Conservation (phyloP, 345 rosid genomes). For the Camelina laxa region DNA sequence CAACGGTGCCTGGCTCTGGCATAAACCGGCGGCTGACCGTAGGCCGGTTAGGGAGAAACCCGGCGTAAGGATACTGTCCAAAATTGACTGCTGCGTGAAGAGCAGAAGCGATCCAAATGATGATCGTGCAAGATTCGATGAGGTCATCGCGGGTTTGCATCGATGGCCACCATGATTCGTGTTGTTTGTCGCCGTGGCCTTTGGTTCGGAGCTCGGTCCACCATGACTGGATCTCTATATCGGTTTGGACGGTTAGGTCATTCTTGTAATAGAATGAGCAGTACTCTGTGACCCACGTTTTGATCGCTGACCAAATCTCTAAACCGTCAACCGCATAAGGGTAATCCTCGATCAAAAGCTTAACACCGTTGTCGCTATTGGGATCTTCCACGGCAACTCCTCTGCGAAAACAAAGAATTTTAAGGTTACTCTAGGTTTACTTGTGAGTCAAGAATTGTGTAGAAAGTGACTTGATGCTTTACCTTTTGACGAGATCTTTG, state of each 20-base stretch:
- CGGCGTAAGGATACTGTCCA: conserved; percentile 95
- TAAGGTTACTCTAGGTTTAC: too few species aligned
- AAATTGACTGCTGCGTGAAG: conserved; percentile 96
- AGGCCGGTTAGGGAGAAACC: conserved; percentile 94
- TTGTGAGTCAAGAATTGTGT: neutral
- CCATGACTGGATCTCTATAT: conserved; percentile 84
- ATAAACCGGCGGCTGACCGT: conserved; percentile 87
- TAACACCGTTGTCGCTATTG: conserved; percentile 58
- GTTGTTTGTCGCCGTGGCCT: conserved; percentile 84
- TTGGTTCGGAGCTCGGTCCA: conserved; percentile 71
- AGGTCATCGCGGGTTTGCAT: conserved; percentile 66
- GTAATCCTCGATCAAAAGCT: conserved; percentile 80
- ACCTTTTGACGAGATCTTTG: conserved; percentile 80
- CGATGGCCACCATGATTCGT: conserved; percentile 82
- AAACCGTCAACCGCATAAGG: conserved; percentile 94
- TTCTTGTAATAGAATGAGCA: conserved; percentile 72
- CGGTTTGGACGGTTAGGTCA: conserved; percentile 60
- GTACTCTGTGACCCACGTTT: conserved; percentile 80
- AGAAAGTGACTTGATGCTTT: neutral
- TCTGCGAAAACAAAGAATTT: conserved; percentile 45
- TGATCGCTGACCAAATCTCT: conserved; percentile 89
- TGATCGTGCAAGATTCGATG: conserved; percentile 68
- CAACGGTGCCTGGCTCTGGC: conserved; percentile 84
- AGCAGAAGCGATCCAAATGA: conserved; percentile 94
- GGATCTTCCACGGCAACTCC: conserved; percentile 73